Percentiles rank a stretch among this genome's conserved stretches.
Conservation (phyloP, 1,284 basidiomycete species). For the Bondarzewia mesenterica region DNA sequence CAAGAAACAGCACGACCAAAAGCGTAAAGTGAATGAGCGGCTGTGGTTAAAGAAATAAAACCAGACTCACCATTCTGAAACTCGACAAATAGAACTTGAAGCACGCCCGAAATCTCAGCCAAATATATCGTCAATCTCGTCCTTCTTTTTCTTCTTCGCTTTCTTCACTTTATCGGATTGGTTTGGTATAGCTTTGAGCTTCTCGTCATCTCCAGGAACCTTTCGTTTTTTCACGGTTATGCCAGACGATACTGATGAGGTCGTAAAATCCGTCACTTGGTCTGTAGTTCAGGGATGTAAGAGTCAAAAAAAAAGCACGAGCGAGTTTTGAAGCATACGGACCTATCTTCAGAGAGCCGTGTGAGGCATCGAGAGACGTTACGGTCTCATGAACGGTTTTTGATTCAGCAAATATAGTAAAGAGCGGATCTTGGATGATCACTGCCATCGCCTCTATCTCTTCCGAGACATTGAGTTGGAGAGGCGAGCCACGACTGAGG, state of each 20-base stretch:
- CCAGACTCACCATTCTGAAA: neutral
- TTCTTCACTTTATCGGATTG: constrained; percentile 27
- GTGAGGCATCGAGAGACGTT: no score
- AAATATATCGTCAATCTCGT: constrained; percentile 69
- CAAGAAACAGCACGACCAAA: no score
- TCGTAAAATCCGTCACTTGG: neutral
- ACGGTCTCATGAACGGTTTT: no score
- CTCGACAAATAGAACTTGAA: neutral
- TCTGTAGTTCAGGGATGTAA: neutral
- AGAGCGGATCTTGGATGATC: no score
- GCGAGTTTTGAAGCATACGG: no score
- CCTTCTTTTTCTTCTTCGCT: constrained; percentile 29
- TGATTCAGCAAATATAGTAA: no score
- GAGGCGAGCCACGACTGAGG: no score
- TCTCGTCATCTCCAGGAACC: neutral
- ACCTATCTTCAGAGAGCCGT: no score
- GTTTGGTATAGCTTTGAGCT: constrained; percentile 1
- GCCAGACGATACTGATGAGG: neutral
- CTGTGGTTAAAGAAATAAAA: no score
- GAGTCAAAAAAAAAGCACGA: no score
- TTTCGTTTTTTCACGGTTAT: constrained; percentile 1
- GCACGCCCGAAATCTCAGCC: neutral
- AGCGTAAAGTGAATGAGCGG: no score
- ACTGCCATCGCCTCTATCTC: no score
- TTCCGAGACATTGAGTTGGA: neutral